A percentile compares a stretch with the other conserved stretches of the same genome.
Evolutionary conservation across 306 rosid species (phyloP).

Genomic region (Medicago arabica): DNA sequence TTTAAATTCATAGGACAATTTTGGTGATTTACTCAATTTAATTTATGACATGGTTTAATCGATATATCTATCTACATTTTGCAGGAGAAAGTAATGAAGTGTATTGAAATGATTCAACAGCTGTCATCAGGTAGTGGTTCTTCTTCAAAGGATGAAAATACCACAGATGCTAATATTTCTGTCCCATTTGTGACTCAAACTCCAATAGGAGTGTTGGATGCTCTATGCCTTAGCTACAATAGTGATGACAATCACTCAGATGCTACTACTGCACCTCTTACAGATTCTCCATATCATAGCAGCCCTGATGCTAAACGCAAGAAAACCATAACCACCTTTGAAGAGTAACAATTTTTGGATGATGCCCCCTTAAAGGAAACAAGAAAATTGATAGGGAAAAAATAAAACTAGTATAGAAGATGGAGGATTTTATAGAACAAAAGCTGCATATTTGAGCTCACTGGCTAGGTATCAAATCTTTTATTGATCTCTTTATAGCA

Average conservation of each 20-base stretch:
- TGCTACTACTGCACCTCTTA: conserved; percentile 61
- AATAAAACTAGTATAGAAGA: not conserved
- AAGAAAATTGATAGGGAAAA: conserved; percentile 7
- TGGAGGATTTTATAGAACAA: too few species aligned
- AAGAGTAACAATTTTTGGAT: conserved; percentile 45
- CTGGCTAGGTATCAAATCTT: conserved; percentile 59
- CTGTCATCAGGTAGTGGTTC: conserved; percentile 38
- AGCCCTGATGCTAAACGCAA: conserved; percentile 74
- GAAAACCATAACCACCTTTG: conserved; percentile 58
- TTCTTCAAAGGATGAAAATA: conserved; percentile 36
- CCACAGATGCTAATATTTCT: conserved; percentile 42
- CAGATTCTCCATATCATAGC: conserved; percentile 52
- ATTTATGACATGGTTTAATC: not conserved
- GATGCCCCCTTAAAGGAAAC: conserved; percentile 28
- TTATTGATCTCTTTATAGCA: conserved; percentile 34
- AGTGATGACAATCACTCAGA: conserved; percentile 61
- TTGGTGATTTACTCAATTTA: not conserved
- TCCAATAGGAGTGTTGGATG: conserved; percentile 82
- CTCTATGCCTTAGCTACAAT: conserved; percentile 73
- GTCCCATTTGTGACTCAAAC: conserved; percentile 65
- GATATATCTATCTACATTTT: conserved; percentile 9
- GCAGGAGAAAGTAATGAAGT: conserved; percentile 82
- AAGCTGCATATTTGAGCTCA: not conserved
- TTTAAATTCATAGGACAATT: not conserved
- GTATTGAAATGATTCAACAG: conserved; percentile 61